Base-by-base conservation (phyloP, 495 filamentous ascomycete genomes). In the Podospora fimiseda region DNA sequence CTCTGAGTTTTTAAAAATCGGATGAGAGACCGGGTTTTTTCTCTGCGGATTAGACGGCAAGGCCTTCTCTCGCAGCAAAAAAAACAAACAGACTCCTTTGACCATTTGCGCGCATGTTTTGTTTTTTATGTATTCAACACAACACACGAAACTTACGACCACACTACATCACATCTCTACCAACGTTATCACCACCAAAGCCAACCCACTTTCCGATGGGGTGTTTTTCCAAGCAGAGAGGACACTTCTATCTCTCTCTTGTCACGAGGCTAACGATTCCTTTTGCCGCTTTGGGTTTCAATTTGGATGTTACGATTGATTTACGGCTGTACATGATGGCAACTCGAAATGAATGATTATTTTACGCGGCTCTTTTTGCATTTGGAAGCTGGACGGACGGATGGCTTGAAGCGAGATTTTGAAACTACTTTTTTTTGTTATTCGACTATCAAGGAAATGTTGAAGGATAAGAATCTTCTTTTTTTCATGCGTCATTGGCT, bases 241-340 rank as follows among this genome's bases (percentile, higher is more conserved):
- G 51, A 60, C 53, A 61, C 51, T 43, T 61, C 66, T 62, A 61
- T 52, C 46, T 61, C 66, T 62, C 65, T 46, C 53, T 38, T 61
- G 60, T 64, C 20, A 19, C 19, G 16, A 19, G 41, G 46, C 42
- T 33, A 15, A 53, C 51, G 42, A 51, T 58, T 58, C 47, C 48
- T 41, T 54, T 51, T 58, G 39, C 11, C 27, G 5, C 27, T 5
- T 33, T 11, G 27, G 27, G 11, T 33, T 33, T 6, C 6, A 11
- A 33, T 33, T 51, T 58, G 39, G 46, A 59, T 62, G 61, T 59
- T 60, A 57, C 62, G 61, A 58, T 63, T n/a, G n/a, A n/a, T 33
- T 33, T 33, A 64, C 55, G 65, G 63, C 58, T 65, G 65, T 66
- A 70, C 57, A 70, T 62, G 67, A 64, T 55, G 66, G 63, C 63